Percentiles rank a stretch among this genome's conserved stretches.
These are phyloP conservation scores for Aspergillus neotritici DNA, from an alignment of 2,329 filamentous ascomycete species.

Conservation along the genomic window DNA sequence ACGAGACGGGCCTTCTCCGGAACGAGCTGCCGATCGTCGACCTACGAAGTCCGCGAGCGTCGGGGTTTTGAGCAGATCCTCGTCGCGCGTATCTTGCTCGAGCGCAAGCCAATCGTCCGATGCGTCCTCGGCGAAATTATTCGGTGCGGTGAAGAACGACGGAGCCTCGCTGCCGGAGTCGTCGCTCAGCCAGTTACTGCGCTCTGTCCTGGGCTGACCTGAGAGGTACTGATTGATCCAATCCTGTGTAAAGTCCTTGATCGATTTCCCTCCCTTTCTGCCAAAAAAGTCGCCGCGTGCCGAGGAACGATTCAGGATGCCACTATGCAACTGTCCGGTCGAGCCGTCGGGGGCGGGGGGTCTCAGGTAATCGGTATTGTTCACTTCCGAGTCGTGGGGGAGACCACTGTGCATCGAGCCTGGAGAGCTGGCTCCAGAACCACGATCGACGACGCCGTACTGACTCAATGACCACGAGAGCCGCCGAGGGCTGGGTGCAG, in stretches of 20 bases:
- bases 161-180: constrained; percentile 67
- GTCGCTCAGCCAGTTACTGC: constrained; percentile 80
- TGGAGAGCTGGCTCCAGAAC: constrained; percentile 32
- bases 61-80: constrained; percentile 37
- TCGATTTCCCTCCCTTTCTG: constrained; percentile 30
- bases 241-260: constrained; percentile 65
- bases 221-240: constrained; percentile 82
- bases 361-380: constrained; percentile 24
- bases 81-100: constrained; percentile 34
- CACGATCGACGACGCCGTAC: constrained; percentile 42
- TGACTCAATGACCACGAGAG: constrained; percentile 37
- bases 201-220: constrained; percentile 62
- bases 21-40: constrained; percentile 15
- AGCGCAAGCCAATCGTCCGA: constrained; percentile 42
- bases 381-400: constrained; percentile 19
- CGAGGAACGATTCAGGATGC: constrained; percentile 23
- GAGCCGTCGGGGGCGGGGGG: constrained; percentile 23
- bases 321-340: constrained; percentile 18
- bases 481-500: constrained; percentile 50
- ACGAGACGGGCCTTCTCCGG: constrained; percentile 18
- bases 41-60: constrained; percentile 34
- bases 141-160: constrained; percentile 47
- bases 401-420: constrained; percentile 24
- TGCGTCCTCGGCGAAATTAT: constrained; percentile 37
- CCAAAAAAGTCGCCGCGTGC: constrained; percentile 17